Evolutionary conservation across 495 filamentous ascomycete genomes (phyloP), one percentile per base, ranked within the genome.

Genomic region (Podospora pseudopauciseta): DNA sequence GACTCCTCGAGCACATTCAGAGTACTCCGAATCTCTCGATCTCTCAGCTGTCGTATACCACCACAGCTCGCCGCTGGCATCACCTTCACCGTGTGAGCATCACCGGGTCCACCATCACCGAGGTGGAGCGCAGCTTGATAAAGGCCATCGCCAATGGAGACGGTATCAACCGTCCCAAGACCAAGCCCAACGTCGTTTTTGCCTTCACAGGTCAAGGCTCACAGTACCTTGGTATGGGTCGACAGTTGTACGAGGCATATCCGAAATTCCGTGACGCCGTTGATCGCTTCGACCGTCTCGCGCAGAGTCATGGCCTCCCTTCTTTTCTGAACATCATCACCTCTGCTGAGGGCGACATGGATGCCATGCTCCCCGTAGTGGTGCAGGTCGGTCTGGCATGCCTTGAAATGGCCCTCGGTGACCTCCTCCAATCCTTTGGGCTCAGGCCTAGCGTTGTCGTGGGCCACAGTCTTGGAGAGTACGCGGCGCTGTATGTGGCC

Each of bases 401-500:
- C 66, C 83, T 95, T 63, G 89, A 96, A 75, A 93, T 96, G 83
- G 91, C 92, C 6, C 80, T 95, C 60, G 87, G 90, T 26, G 87
- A 86, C 67, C 84, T 92, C 63, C 95, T 92, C 92, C 76, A 72
- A 34, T 88, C 91, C 5, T 87, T 90, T 82, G 92, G 91, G 49
- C 81, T 95, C 61, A 85, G 75, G 15, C 93, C 93, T 18, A 79
- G 83, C 65, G 88, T 87, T 58, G 91, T 96, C 4, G 81, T 96
- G 39, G 93, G 93, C 16, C 93, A 97, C 80, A 94, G 91, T 74
- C 74, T 86, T 0, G 92, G 92, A 65, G 92, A 97, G 75, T 96
- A 94, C 76, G 91, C 93, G 57, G 92, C 93, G 15, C 80, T 96
- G 0, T 83, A 93, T 72, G 87, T 89, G 34, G 87, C 92, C 19